These are phyloP conservation scores for Phyllosticta citribraziliensis DNA, from an alignment of 2,329 filamentous ascomycete genomes.

Conservation along the genomic window DNA sequence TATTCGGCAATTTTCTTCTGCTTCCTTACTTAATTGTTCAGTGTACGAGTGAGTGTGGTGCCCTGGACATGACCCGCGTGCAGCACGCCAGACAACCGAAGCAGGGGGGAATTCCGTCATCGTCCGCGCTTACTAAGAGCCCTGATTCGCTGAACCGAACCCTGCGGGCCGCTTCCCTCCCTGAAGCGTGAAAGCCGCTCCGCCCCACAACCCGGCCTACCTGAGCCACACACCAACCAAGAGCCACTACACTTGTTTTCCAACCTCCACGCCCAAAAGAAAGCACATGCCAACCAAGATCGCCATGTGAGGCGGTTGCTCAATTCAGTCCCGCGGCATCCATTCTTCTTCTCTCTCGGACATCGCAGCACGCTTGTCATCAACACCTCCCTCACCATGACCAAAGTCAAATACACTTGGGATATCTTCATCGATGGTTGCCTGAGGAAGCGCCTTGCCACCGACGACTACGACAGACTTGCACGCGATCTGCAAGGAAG, in stretches of 20 bases:
- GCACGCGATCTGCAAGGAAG: constrained; percentile 23
- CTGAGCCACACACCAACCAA: not conserved
- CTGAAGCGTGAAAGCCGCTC: not conserved
- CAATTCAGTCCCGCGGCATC: not conserved
- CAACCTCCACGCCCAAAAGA: not conserved
- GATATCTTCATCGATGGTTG: constrained; percentile 23
- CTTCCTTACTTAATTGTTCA: too few relatives aligned
- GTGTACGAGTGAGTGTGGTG: too few relatives aligned
- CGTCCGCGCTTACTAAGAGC: not conserved
- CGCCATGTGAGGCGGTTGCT: not conserved
- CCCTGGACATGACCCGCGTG: too few relatives aligned
- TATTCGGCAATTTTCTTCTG: not conserved
- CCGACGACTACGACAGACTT: constrained; percentile 24
- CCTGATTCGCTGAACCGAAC: not conserved
- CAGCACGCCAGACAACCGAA: too few relatives aligned
- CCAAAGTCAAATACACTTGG: not conserved
- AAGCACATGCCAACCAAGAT: not conserved
- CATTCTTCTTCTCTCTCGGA: not conserved
- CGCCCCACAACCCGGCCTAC: not conserved
- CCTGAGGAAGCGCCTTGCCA: constrained; percentile 22
- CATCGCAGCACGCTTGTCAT: not conserved
- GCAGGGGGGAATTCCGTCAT: not conserved
- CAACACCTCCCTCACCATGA: not conserved
- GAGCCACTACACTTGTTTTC: not conserved
- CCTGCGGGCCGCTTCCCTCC: not conserved